Percentiles rank a stretch among this genome's conserved stretches.
Evolutionary conservation across 108 stramenopile genomes (phyloP).

Genomic region (Cyclostephanos tholiformis): DNA sequence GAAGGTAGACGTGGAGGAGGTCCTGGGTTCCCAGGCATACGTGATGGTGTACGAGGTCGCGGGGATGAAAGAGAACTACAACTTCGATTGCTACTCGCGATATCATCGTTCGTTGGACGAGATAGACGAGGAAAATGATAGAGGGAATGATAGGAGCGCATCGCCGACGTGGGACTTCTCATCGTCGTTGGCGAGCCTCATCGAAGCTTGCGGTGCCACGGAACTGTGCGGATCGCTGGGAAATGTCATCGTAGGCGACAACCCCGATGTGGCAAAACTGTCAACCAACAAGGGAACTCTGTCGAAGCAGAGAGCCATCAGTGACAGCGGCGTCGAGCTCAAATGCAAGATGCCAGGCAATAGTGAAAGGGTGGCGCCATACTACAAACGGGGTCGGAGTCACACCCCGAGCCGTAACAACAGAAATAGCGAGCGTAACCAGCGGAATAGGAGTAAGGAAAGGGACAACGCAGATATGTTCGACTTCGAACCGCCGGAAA

Average conservation of each 20-base stretch:
- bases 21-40: conserved; percentile 81
- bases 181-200: conserved; percentile 18
- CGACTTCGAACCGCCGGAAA: conserved; percentile 30
- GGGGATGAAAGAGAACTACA: conserved; percentile 55
- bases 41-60: conserved; percentile 68
- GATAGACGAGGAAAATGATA: conserved; percentile 14
- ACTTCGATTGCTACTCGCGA: conserved; percentile 50
- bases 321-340: neutral
- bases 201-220: conserved; percentile 41
- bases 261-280: neutral
- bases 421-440: conserved; percentile 15
- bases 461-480: neutral
- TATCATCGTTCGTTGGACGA: conserved; percentile 44
- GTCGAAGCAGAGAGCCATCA: neutral
- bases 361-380: conserved; percentile 13
- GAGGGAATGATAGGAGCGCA: neutral
- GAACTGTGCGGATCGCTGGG: conserved; percentile 32
- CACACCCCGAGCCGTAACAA: conserved; percentile 39
- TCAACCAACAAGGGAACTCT: neutral
- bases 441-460: conserved; percentile 9
- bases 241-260: conserved; percentile 9
- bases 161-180: conserved; percentile 42
- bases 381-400: conserved; percentile 51
- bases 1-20: conserved; percentile 66
- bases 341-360: conserved; percentile 7